phyloP scores from a whole-genome alignment of 441 rosid genomes.

The Pelargonium cotyledonis region DNA sequence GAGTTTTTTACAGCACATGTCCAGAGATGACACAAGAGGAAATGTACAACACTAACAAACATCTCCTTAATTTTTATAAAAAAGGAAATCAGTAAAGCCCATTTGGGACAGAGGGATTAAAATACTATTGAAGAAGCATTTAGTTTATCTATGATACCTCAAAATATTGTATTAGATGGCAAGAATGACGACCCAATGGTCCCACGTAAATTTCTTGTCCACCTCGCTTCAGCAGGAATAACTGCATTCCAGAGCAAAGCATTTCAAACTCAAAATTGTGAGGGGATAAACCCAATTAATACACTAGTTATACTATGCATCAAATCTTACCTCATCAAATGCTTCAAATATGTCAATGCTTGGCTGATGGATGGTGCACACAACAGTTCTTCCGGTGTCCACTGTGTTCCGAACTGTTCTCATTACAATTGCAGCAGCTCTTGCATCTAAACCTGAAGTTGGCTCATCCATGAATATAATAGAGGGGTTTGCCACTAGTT shows the following conservation, averaged over 20 bases:
- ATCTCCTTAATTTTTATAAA: too few species aligned
- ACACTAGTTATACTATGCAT: too few species aligned
- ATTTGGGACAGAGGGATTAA: too few species aligned
- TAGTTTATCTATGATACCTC: slow-evolving; percentile 37
- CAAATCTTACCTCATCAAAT: slow-evolving; percentile 52
- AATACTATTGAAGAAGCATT: background rate
- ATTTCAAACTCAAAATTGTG: too few species aligned
- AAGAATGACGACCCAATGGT: slow-evolving; percentile 62
- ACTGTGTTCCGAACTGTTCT: slow-evolving; percentile 64
- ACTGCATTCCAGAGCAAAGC: slow-evolving; percentile 28
- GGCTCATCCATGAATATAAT: slow-evolving; percentile 86
- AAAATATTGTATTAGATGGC: slow-evolving; percentile 52
- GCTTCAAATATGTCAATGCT: slow-evolving; percentile 78
- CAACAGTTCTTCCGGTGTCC: slow-evolving; percentile 80
- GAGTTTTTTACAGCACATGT: too few species aligned
- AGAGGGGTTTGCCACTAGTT: slow-evolving; percentile 71
- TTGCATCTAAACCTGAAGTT: slow-evolving; percentile 57
- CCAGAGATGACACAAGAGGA: too few species aligned
- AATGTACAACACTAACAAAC: too few species aligned
- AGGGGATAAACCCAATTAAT: too few species aligned
- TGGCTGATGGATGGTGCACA: slow-evolving; percentile 86
- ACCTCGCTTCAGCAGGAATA: slow-evolving; percentile 64
- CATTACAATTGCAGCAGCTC: slow-evolving; percentile 3
- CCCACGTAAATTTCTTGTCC: slow-evolving; percentile 79
- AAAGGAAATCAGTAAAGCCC: too few species aligned